A percentile compares a stretch with the other conserved stretches of the same genome.
These are phyloP conservation scores for Leptoxyphium fumago DNA, from an alignment of 2,329 filamentous ascomycete genomes.

Conservation along the genomic window DNA sequence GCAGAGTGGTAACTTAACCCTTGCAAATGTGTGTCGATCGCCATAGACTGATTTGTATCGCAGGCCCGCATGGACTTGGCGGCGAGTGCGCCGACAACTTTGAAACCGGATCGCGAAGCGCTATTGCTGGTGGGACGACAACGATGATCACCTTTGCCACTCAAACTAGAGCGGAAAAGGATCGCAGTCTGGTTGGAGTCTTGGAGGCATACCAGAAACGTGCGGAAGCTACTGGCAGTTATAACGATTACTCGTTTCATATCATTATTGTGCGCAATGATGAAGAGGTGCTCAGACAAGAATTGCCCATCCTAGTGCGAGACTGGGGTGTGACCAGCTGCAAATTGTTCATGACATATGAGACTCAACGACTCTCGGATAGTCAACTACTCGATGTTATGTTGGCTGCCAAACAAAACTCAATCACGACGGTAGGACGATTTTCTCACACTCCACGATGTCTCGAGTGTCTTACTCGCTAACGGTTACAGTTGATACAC, in stretches of 20 bases:
- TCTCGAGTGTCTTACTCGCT: too few relatives aligned
- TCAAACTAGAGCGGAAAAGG: conserved; percentile 27
- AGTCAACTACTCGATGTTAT: conserved; percentile 37
- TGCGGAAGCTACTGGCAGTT: conserved; percentile 29
- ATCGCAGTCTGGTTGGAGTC: conserved; percentile 31
- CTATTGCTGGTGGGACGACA: conserved; percentile 44
- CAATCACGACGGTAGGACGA: too few relatives aligned
- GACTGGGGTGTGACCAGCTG: conserved; percentile 32
- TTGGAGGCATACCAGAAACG: conserved; percentile 31
- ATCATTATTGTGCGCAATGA: conserved; percentile 35
- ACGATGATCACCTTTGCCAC: conserved; percentile 44
- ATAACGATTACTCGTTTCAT: conserved; percentile 45
- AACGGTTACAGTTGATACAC: too few relatives aligned
- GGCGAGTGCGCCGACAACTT: conserved; percentile 22
- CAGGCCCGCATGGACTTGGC: too few relatives aligned
- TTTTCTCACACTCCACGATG: too few relatives aligned
- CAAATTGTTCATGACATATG: conserved; percentile 41
- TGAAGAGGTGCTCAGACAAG: conserved; percentile 24
- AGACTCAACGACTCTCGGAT: conserved; percentile 35
- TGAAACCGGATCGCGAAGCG: conserved; percentile 37
- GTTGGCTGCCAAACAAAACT: conserved; percentile 16
- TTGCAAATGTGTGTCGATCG: too few relatives aligned
- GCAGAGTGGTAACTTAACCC: conserved; percentile 18
- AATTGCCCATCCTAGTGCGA: conserved; percentile 26
- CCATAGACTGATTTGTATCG: too few relatives aligned